Conservation (phyloP, 73 alveolate genomes). For the Paraurostyla sp. region DNA sequence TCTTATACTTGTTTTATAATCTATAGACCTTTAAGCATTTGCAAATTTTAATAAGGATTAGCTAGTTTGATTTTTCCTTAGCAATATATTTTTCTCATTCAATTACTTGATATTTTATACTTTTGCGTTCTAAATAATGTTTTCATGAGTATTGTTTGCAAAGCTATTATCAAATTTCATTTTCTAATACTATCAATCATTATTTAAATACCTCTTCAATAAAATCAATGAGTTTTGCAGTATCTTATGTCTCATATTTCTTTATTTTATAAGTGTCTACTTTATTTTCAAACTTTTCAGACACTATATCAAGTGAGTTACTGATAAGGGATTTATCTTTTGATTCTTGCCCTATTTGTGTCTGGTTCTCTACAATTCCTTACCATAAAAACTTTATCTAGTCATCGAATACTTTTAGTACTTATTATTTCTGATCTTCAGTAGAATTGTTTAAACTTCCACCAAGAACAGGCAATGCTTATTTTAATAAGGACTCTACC, state of each 20-base stretch:
- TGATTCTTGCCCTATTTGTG: not conserved
- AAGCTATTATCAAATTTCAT: not conserved
- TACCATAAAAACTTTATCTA: not conserved
- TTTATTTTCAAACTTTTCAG: not conserved
- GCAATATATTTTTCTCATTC: not conserved
- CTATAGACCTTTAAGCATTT: not conserved
- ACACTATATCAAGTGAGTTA: too few relatives aligned
- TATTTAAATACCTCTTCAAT: not conserved
- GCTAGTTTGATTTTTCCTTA: not conserved
- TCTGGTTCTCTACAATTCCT: conserved; percentile 26
- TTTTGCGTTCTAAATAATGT: not conserved
- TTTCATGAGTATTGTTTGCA: not conserved
- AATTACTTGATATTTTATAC: too few relatives aligned
- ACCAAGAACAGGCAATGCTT: not conserved
- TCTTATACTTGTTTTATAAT: not conserved
- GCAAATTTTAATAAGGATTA: not conserved
- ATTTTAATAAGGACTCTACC: not conserved
- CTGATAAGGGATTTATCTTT: too few relatives aligned
- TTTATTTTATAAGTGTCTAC: not conserved
- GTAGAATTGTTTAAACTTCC: not conserved
- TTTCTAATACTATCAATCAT: not conserved
- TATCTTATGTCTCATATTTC: not conserved
- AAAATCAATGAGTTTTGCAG: not conserved
- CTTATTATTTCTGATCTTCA: not conserved
- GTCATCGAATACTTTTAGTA: not conserved